phyloP scores from a whole-genome alignment of 495 filamentous ascomycete species.

The Lineolata rhizophorae region DNA sequence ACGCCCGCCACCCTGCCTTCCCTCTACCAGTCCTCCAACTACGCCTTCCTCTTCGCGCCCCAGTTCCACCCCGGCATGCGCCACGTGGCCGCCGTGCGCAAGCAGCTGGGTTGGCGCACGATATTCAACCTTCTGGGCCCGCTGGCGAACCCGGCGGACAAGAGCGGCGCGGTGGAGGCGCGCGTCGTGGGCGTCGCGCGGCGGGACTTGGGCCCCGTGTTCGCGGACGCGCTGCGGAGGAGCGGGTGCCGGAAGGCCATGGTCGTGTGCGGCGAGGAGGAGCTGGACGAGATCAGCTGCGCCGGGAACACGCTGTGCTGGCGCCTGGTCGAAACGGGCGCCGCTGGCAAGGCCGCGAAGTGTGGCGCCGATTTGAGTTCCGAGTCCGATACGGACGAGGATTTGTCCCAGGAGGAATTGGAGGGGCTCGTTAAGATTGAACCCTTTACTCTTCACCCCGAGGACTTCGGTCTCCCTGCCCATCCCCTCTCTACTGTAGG shows the following conservation, averaged over 20 bases:
- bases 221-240: conserved; percentile 62
- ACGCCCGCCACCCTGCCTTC: conserved; percentile 40
- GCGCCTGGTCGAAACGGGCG: conserved; percentile 37
- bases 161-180: conserved; percentile 44
- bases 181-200: conserved; percentile 83
- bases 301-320: conserved; percentile 77
- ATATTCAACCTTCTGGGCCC: conserved; percentile 95
- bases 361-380: too few species aligned
- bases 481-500: conserved; percentile 59
- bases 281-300: conserved; percentile 86
- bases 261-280: conserved; percentile 83
- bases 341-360: too few species aligned
- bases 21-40: conserved; percentile 61
- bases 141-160: conserved; percentile 59
- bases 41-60: conserved; percentile 90
- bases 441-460: conserved; percentile 51
- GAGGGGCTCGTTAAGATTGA: conserved; percentile 33
- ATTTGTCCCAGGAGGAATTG: conserved; percentile 20
- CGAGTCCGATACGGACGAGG: conserved; percentile 9
- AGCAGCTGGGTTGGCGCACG: conserved; percentile 69
- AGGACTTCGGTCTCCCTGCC: conserved; percentile 60
- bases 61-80: conserved; percentile 91
- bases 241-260: conserved; percentile 64
- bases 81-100: conserved; percentile 62
- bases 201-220: conserved; percentile 59